phyloP scores from a whole-genome alignment of 345 rosid species.

The Eucalyptus victrix region DNA sequence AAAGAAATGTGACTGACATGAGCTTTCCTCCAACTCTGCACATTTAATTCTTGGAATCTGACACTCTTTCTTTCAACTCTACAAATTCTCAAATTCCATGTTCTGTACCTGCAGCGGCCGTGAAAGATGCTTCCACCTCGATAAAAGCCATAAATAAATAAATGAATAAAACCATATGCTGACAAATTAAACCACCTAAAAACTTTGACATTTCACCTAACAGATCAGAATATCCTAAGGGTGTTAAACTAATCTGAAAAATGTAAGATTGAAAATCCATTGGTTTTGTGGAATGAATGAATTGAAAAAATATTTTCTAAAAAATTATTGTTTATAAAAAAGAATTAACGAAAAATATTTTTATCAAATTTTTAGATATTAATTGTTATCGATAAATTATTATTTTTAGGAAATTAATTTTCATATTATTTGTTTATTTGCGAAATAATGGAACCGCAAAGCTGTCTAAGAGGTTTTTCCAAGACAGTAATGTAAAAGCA shows the following conservation, averaged over 20 bases:
- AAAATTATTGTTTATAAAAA: background rate
- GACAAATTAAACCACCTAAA: background rate
- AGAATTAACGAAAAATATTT: background rate
- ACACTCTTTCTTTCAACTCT: background rate
- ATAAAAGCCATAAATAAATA: background rate
- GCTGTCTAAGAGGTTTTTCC: background rate
- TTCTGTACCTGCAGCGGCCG: background rate
- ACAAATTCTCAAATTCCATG: background rate
- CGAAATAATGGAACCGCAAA: background rate
- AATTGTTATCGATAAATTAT: background rate
- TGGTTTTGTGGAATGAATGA: fast-evolving
- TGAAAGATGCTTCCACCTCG: background rate
- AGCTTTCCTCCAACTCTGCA: background rate
- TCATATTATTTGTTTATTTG: background rate
- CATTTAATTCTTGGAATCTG: background rate
- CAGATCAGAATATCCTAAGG: background rate
- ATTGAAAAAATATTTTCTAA: background rate
- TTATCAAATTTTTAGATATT: background rate
- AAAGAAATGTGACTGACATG: background rate
- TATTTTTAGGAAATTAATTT: background rate
- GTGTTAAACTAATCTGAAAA: background rate
- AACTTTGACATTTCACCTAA: background rate
- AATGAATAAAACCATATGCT: background rate
- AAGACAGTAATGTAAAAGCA: background rate
- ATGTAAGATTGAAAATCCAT: background rate